These are phyloP conservation scores for Phytophthora ramorum DNA, from an alignment of 352 stramenopile genomes.

Conservation along the genomic window DNA sequence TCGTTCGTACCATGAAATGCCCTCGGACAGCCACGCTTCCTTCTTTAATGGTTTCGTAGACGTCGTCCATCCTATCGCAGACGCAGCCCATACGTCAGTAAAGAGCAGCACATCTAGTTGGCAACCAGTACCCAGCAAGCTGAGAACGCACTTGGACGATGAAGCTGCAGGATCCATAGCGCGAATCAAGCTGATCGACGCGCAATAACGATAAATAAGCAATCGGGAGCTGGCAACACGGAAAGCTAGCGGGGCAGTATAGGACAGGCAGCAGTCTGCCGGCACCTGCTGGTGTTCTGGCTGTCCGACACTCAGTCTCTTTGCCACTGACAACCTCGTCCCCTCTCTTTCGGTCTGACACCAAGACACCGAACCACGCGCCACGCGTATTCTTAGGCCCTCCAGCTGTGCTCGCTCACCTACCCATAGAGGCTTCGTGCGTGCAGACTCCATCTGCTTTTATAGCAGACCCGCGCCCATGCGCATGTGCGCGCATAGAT, in stretches of 20 bases:
- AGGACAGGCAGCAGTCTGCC: slow-evolving; percentile 6
- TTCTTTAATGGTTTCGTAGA: slow-evolving; percentile 55
- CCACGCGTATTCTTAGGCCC: slow-evolving; percentile 36
- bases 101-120: not conserved
- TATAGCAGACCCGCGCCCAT: slow-evolving; percentile 23
- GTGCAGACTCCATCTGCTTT: slow-evolving; percentile 29
- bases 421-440: slow-evolving; percentile 6
- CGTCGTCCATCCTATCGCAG: slow-evolving; percentile 29
- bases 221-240: slow-evolving; percentile 11
- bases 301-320: slow-evolving; percentile 22
- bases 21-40: slow-evolving; percentile 64
- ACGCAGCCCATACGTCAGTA: not conserved
- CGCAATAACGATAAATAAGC: slow-evolving; percentile 21
- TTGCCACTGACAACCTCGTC: slow-evolving; percentile 24
- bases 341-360: slow-evolving; percentile 19
- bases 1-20: slow-evolving; percentile 62
- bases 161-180: slow-evolving; percentile 29
- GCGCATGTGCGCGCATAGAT: slow-evolving; percentile 30
- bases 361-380: slow-evolving; percentile 26
- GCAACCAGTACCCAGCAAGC: not conserved
- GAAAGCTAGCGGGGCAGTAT: slow-evolving; percentile 10
- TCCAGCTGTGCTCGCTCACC: slow-evolving; percentile 19
- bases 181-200: slow-evolving; percentile 5
- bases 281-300: slow-evolving; percentile 24
- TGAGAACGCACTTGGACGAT: slow-evolving; percentile 32